Evolutionary conservation across 352 stramenopile species (phyloP), one percentile per base, ranked within the genome.

Genomic region (Globisporangium parvum): DNA sequence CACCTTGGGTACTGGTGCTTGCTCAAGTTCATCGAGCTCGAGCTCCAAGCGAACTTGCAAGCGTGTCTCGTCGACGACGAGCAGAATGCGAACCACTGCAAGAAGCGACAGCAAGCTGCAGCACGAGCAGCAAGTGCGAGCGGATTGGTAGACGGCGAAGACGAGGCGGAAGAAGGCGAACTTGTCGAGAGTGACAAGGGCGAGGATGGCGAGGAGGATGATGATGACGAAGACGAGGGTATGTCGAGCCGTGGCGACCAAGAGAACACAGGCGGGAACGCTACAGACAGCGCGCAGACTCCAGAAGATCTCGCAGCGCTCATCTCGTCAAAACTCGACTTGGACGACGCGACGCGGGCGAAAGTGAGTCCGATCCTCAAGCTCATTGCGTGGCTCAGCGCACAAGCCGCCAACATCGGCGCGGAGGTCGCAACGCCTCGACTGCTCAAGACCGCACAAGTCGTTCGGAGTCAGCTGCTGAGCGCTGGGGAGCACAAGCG

Each of bases 1-100:
- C 78, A 91, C 40, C 57, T 95, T 3, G 85, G 85, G 0, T 51
- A 75, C 24, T 95, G 82, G 82, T 95, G 85, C 59, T 52, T 95
- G 33, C 70, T 87, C 65, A 91, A 92, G 48, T 90, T 79, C 59
- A 66, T 93, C 15, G 80, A 92, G 48, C 41, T 92, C 23, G 82
- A 95, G 51, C 60, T 95, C 26, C 80, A 88, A 50, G 59, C 53
- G 6, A 88, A 88, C 53, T 63, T 92, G n/a, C 74, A 78, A 15
- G 80, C 82, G 9, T 89, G 78, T 55, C 67, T 88, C 41, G 62
- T 89, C 0, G 63, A 82, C 18, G 81, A 90, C 42, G 21, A 55
- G 0, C 66, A 86, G 33, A 89, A 88, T 46, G 66, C 87, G 37
- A 88, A 93, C 37, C 67, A 75, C 33, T 59, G 56, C 17, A 67